phyloP scores from a whole-genome alignment of 2,329 filamentous ascomycete species.

The Clarireedia monteithiana region DNA sequence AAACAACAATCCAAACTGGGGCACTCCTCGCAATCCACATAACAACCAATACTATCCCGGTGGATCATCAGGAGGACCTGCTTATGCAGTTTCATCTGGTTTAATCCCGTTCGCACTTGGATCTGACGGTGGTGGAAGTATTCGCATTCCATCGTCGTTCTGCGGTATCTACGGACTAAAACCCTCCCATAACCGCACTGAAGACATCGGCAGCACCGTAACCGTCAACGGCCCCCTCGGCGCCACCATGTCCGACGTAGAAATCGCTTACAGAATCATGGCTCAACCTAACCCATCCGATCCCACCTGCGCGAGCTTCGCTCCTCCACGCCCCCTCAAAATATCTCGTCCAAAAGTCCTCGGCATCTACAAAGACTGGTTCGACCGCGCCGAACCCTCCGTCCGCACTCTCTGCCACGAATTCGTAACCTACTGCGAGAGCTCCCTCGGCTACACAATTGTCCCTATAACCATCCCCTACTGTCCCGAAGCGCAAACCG shows the following conservation, averaged over 20 bases:
- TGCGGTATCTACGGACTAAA: slow-evolving; percentile 66
- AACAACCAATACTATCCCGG: slow-evolving; percentile 68
- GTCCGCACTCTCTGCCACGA: slow-evolving; percentile 56
- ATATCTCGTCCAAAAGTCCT: slow-evolving; percentile 46
- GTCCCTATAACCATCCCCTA: slow-evolving; percentile 59
- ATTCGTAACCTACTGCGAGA: slow-evolving; percentile 51
- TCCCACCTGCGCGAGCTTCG: slow-evolving; percentile 53
- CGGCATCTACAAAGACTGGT: slow-evolving; percentile 62
- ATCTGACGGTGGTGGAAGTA: slow-evolving; percentile 75
- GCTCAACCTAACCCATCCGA: slow-evolving; percentile 59
- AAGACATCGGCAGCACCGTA: slow-evolving; percentile 44
- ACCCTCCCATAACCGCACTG: slow-evolving; percentile 63
- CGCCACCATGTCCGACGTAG: slow-evolving; percentile 67
- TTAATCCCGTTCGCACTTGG: slow-evolving; percentile 64
- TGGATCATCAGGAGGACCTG: slow-evolving; percentile 88
- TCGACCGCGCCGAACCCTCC: slow-evolving; percentile 56
- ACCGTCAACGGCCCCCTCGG: slow-evolving; percentile 69
- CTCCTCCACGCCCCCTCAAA: slow-evolving; percentile 39
- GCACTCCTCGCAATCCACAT: slow-evolving; percentile 71
- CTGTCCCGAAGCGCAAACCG: slow-evolving; percentile 63
- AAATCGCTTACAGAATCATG: slow-evolving; percentile 76
- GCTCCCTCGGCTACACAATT: slow-evolving; percentile 41
- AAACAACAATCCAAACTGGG: slow-evolving; percentile 81
- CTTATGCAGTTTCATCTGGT: slow-evolving; percentile 66
- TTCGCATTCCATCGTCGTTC: slow-evolving; percentile 33